Evolutionary conservation across 2,329 filamentous ascomycete species (phyloP).

Genomic region (Lachnellula cervina): DNA sequence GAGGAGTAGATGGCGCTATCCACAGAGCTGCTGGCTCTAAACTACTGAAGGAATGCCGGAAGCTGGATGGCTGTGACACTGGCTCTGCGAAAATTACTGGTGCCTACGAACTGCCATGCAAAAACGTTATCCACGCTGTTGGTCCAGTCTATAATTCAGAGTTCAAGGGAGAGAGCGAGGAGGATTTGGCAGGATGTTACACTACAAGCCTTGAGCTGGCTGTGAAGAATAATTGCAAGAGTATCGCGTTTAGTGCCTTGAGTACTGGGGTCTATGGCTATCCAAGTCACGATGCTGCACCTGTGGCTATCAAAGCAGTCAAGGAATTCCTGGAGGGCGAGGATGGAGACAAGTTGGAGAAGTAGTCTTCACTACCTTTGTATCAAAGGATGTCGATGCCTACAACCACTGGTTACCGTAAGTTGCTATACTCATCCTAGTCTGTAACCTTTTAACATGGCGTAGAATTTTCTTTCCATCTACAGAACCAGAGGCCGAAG

Average conservation of each 20-base stretch:
- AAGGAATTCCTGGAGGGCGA: slow-evolving; percentile 49
- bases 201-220: slow-evolving; percentile 67
- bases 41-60: slow-evolving; percentile 67
- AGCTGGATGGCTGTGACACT: slow-evolving; percentile 66
- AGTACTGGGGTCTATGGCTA: slow-evolving; percentile 92
- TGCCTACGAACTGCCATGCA: slow-evolving; percentile 70
- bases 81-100: slow-evolving; percentile 79
- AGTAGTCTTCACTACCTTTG: slow-evolving; percentile 82
- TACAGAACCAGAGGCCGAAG: slow-evolving; percentile 28
- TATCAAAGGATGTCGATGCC: slow-evolving; percentile 67
- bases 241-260: slow-evolving; percentile 76
- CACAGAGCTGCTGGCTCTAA: slow-evolving; percentile 71
- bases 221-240: slow-evolving; percentile 58
- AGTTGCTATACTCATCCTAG: slow-evolving; percentile 35
- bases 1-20: slow-evolving; percentile 88
- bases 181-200: slow-evolving; percentile 61
- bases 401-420: slow-evolving; percentile 72
- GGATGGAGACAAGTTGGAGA: slow-evolving; percentile 52
- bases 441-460: slow-evolving; percentile 2
- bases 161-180: slow-evolving; percentile 38
- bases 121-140: slow-evolving; percentile 83
- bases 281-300: slow-evolving; percentile 67
- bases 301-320: slow-evolving; percentile 60
- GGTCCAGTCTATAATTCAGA: slow-evolving; percentile 66
- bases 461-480: slow-evolving; percentile 45